Evolutionary conservation across 768 basidiomycete species (phyloP).

Genomic region (Crucibulum laeve): DNA sequence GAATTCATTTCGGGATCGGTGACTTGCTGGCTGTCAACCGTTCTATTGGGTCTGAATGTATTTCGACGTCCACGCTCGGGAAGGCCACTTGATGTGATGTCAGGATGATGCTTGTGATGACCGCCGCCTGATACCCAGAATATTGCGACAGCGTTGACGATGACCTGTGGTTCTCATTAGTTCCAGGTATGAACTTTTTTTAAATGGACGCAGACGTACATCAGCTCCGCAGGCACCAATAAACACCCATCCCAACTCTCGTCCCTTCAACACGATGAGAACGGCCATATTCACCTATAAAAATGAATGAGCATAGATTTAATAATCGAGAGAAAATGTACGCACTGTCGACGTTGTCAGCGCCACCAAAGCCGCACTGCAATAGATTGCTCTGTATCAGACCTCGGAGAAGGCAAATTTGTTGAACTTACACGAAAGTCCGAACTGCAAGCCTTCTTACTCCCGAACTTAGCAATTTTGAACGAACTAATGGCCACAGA

Average conservation of each 20-base stretch:
- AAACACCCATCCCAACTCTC: constrained; percentile 45
- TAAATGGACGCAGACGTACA: constrained; percentile 15
- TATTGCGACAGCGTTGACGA: constrained; percentile 41
- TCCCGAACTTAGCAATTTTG: constrained; percentile 23
- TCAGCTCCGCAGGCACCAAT: constrained; percentile 31
- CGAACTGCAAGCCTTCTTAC: constrained; percentile 34
- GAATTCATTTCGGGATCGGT: not conserved
- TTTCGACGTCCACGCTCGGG: constrained; percentile 5
- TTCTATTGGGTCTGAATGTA: constrained; percentile 2
- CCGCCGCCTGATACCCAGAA: constrained; percentile 35
- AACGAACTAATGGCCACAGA: constrained; percentile 39
- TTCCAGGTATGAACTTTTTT: too few species aligned
- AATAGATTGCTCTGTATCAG: not conserved
- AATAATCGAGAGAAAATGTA: not conserved
- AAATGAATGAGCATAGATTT: not conserved
- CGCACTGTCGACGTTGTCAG: constrained; percentile 43
- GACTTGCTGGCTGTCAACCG: constrained; percentile 5
- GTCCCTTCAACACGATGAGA: constrained; percentile 40
- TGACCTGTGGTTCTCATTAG: constrained; percentile 23
- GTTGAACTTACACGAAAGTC: constrained; percentile 33
- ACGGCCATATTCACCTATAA: constrained; percentile 35
- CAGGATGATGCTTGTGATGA: constrained; percentile 6
- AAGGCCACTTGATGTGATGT: constrained; percentile 7
- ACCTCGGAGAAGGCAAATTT: not conserved
- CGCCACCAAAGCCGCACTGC: constrained; percentile 39